phyloP scores from a whole-genome alignment of 1,139 yeast genomes.

The Taphrina pruni region DNA sequence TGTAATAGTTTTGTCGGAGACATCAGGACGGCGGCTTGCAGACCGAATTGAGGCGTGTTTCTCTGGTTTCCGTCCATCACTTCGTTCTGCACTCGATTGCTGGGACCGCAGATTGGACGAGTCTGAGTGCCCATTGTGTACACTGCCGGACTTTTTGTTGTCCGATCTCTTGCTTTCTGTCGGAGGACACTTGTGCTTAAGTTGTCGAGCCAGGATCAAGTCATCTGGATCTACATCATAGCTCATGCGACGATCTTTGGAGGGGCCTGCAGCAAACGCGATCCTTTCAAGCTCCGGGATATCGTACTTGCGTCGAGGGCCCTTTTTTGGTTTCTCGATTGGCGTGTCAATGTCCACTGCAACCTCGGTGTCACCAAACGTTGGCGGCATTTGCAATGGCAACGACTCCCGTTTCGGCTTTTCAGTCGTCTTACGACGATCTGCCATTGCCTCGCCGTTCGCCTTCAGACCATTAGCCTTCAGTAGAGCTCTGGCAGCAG shows the following conservation, averaged over 20 bases:
- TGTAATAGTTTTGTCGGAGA: background rate
- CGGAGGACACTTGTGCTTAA: background rate
- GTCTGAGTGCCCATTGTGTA: background rate
- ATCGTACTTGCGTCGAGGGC: constrained; percentile 24
- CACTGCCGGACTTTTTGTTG: background rate
- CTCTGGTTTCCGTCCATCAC: background rate
- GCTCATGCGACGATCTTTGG: constrained; percentile 16
- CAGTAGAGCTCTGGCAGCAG: constrained; percentile 24
- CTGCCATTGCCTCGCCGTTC: constrained; percentile 31
- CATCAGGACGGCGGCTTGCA: too few relatives aligned
- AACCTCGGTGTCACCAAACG: constrained; percentile 1
- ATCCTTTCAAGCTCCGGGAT: constrained; percentile 23
- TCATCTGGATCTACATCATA: constrained; percentile 27
- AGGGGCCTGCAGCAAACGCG: constrained; percentile 4
- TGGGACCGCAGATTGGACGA: background rate
- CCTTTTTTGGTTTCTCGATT: constrained; percentile 4
- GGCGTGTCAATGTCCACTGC: background rate
- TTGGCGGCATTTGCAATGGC: constrained; percentile 9
- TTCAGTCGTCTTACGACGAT: background rate
- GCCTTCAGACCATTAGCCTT: constrained; percentile 37
- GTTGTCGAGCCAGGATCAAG: background rate
- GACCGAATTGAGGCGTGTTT: background rate
- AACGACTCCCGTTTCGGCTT: background rate
- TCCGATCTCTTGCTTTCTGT: background rate
- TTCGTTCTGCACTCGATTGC: background rate